Evolutionary conservation across 192 early-diverging fungal genomes (phyloP), one percentile per base, ranked within the genome.

Genomic region (Backusella psychrophila): DNA sequence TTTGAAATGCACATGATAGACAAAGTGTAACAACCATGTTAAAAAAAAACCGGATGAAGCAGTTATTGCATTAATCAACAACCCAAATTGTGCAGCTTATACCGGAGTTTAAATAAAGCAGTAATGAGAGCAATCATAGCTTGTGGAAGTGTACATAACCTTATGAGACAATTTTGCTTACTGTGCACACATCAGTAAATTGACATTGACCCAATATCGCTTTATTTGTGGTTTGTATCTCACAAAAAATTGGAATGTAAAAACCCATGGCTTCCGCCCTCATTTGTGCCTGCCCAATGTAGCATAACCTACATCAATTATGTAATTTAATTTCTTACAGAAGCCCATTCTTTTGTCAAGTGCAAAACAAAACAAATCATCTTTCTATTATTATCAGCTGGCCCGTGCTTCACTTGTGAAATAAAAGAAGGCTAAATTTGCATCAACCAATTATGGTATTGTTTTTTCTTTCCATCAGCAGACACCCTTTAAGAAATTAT

Each of bases 321-420:
- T 39, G 68, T 38, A 23, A 69, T 69, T 63, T 29, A 41, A 41
- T 39, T 69, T 69, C 38, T 39, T 69, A 38, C 36, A 69, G 34
- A 69, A 41, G 19, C 19, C 17, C 17, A 29, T 69, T 69, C 12
- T n/a, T 69, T 38, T 38, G 34, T 38, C 19, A 38, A 69, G 35
- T 38, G 38, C 35, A 39, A 69, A 69, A 69, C 33, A 33, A 38
- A 69, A 11, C 1, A 69, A 69, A 69, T 6, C 21, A 38, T 41
- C 3, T 23, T 23, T 21, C 35, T 69, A 26, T 59, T 59, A 59
- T 21, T 69, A 69, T 69, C 68, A 69, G 68, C 68, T 69, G 68
- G 68, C 36, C 68, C 68, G 68, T 69, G 68, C 68, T 69, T 38
- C 8, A 39, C 35, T 38, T 19, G 23, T 69, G n/a, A 67, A 67